Evolutionary conservation across 805 yeast species (phyloP).

Genomic region (Candida silvatica): DNA sequence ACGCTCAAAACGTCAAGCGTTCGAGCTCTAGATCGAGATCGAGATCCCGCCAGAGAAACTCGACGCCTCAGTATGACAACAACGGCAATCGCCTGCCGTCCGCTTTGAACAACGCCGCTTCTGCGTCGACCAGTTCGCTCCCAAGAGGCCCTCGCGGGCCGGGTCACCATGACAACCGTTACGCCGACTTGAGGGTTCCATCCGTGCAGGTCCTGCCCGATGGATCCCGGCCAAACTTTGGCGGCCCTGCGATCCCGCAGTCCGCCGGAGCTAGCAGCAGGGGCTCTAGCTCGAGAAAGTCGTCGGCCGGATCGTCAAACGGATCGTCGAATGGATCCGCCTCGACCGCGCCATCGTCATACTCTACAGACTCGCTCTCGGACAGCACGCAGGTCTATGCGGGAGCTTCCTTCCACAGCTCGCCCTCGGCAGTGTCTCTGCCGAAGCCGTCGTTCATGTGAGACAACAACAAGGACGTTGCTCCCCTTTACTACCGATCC

Average conservation of each 20-base stretch:
- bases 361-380: conserved; percentile 6
- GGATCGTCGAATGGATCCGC: conserved; percentile 1
- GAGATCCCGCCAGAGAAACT: conserved; percentile 1
- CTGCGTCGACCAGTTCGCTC: conserved; percentile 5
- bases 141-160: conserved; percentile 1
- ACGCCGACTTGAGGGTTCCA: conserved; percentile 8
- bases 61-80: conserved; percentile 8
- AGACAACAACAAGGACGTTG: no score
- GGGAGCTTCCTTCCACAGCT: conserved; percentile 48
- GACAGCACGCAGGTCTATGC: conserved; percentile 28
- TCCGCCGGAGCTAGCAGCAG: conserved; percentile 4
- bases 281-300: conserved; percentile 1
- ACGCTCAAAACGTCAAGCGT: conserved; percentile 16
- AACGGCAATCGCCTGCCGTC: conserved; percentile 11
- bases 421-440: conserved; percentile 46
- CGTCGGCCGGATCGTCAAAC: conserved; percentile 8
- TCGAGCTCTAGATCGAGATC: conserved; percentile 4
- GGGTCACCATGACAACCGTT: conserved; percentile 1
- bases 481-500: no score
- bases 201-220: conserved; percentile 9
- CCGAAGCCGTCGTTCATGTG: conserved; percentile 51
- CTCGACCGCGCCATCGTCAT: conserved; percentile 6
- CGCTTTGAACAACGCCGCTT: conserved; percentile 7
- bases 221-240: conserved; percentile 13
- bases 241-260: conserved; percentile 2